phyloP scores from a whole-genome alignment of 441 rosid species.

The Populus hybrid region DNA sequence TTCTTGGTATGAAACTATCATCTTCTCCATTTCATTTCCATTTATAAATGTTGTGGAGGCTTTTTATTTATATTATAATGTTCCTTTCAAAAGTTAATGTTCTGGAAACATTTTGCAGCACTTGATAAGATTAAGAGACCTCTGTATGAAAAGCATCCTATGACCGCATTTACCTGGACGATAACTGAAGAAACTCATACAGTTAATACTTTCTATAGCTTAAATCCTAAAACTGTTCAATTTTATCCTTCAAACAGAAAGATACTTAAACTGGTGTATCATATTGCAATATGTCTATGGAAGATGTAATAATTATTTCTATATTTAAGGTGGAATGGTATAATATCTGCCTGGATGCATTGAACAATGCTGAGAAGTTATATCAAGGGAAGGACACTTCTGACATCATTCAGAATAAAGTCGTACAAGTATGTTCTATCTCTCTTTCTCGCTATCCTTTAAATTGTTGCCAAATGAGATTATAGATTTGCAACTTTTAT shows the following conservation, averaged over 20 bases:
- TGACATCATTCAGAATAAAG: constrained; percentile 70
- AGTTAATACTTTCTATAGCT: constrained; percentile 40
- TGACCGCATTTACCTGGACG: constrained; percentile 93
- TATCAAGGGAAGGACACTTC: constrained; percentile 66
- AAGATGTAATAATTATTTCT: not conserved
- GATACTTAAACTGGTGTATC: constrained; percentile 4
- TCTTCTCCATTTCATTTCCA: not conserved
- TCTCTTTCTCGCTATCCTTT: not conserved
- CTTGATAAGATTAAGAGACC: constrained; percentile 89
- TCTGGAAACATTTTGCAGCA: constrained; percentile 45
- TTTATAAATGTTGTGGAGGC: constrained; percentile 14
- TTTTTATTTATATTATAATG: constrained; percentile 11
- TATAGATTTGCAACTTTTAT: not conserved
- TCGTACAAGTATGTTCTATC: constrained; percentile 55
- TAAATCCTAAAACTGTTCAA: constrained; percentile 5
- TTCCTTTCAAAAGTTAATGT: constrained; percentile 5
- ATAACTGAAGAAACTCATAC: constrained; percentile 81
- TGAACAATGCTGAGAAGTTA: constrained; percentile 65
- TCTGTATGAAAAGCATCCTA: constrained; percentile 91
- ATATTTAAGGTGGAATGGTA: constrained; percentile 81
- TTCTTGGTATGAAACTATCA: constrained; percentile 54
- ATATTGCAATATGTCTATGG: constrained; percentile 9
- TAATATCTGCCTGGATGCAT: constrained; percentile 65
- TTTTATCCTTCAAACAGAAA: not conserved
- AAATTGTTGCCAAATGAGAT: not conserved